Evolutionary conservation across 23 red algal genomes (phyloP).

Genomic region (Cyanidiococcus yangmingshanensis): DNA sequence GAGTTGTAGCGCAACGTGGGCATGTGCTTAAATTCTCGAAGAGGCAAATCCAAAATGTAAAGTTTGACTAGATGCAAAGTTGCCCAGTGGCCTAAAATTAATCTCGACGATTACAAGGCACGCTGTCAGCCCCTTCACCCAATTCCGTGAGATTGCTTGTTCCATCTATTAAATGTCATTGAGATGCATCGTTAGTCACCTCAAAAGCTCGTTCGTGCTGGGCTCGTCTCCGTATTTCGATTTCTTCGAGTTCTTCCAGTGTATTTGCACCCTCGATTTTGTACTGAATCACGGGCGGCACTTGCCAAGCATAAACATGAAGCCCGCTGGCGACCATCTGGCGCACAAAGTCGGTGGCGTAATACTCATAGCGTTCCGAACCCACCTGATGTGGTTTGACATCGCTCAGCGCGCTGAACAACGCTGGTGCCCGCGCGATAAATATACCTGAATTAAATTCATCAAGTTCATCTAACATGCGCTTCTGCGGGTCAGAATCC

Average conservation of each 20-base stretch:
- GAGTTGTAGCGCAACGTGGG: no score
- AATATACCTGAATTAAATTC: constrained; percentile 99
- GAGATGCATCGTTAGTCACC: no score
- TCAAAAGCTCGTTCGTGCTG: no score
- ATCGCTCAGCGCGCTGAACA: constrained; percentile 43
- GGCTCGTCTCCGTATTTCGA: constrained; percentile 34
- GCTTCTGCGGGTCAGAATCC: background rate
- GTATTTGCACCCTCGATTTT: constrained; percentile 94
- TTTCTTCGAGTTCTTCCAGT: constrained; percentile 59
- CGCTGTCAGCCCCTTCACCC: no score
- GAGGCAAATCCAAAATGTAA: no score
- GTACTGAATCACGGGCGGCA: constrained; percentile 44
- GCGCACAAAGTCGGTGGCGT: constrained; percentile 93
- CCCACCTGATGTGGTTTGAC: constrained; percentile 34
- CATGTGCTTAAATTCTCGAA: no score
- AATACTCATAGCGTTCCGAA: constrained; percentile 54
- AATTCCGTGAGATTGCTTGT: no score
- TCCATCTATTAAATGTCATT: no score
- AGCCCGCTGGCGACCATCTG: constrained; percentile 32
- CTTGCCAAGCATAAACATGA: constrained; percentile 32
- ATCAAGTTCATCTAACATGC: constrained; percentile 50
- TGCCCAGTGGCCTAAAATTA: no score
- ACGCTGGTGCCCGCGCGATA: constrained; percentile 38
- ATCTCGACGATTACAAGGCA: no score
- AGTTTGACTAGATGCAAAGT: no score